Evolutionary conservation across 768 basidiomycete genomes (phyloP).

Genomic region (Rhodotorula graminis): DNA sequence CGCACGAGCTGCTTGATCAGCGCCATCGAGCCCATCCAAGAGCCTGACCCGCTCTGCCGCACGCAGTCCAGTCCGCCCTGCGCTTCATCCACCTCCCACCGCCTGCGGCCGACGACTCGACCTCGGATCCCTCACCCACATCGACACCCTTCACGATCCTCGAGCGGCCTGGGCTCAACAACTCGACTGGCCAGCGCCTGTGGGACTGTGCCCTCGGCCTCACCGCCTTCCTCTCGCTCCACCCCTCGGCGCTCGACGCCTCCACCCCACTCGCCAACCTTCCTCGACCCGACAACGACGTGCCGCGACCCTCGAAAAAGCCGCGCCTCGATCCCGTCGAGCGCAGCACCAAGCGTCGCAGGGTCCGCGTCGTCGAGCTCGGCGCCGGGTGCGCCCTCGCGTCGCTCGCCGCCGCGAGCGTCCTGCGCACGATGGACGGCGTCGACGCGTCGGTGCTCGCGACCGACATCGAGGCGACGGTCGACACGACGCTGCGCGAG

Average conservation of each 20-base stretch:
- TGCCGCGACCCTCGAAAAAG: neutral
- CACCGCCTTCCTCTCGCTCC: slow-evolving; percentile 22
- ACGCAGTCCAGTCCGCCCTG: neutral
- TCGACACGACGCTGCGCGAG: slow-evolving; percentile 34
- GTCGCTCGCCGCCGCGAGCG: neutral
- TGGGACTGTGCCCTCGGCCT: slow-evolving; percentile 39
- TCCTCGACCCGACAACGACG: neutral
- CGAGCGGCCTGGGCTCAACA: slow-evolving; percentile 35
- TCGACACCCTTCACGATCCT: slow-evolving; percentile 6
- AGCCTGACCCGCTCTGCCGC: too few species aligned
- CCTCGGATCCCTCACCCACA: too few species aligned
- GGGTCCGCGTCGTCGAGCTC: slow-evolving; percentile 33
- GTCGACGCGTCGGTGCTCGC: slow-evolving; percentile 4
- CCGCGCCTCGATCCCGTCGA: neutral
- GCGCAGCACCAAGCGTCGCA: neutral
- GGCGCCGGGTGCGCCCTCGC: slow-evolving; percentile 40
- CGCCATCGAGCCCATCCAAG: too few species aligned
- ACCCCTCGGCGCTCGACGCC: slow-evolving; percentile 5
- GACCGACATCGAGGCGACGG: slow-evolving; percentile 37
- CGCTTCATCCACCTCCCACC: neutral
- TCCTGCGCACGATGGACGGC: neutral
- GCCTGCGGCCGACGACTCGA: neutral
- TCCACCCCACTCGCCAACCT: neutral
- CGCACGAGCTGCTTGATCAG: too few species aligned
- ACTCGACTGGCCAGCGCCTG: slow-evolving; percentile 36